Evolutionary conservation across 2,329 filamentous ascomycete species (phyloP).

Genomic region (Colletotrichum eremochloae): DNA sequence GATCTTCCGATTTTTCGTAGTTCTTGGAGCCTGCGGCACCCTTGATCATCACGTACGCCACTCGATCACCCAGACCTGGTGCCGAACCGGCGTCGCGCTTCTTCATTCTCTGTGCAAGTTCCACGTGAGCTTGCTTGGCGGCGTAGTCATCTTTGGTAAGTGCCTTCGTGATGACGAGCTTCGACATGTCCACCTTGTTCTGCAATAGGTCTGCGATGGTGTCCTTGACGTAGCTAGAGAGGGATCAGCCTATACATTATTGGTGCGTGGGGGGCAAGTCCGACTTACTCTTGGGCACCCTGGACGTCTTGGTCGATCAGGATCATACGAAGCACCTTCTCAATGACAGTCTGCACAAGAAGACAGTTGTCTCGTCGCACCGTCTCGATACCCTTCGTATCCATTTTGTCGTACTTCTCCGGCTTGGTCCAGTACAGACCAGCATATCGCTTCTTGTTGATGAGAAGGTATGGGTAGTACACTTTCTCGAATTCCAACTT

Average conservation of each 20-base stretch:
- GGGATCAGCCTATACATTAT: slow-evolving; percentile 40
- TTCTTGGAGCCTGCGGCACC: slow-evolving; percentile 91
- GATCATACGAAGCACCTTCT: slow-evolving; percentile 95
- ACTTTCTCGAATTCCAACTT: slow-evolving; percentile 99
- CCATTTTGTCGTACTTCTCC: slow-evolving; percentile 99
- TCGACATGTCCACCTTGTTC: slow-evolving; percentile 99
- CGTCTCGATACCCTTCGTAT: slow-evolving; percentile 99
- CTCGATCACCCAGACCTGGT: slow-evolving; percentile 91
- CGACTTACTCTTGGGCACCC: slow-evolving; percentile 89
- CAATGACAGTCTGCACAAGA: slow-evolving; percentile 95
- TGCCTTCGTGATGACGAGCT: slow-evolving; percentile 98
- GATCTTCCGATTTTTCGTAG: slow-evolving; percentile 97
- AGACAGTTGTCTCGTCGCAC: slow-evolving; percentile 97
- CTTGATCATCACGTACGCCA: slow-evolving; percentile 98
- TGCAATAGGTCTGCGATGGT: slow-evolving; percentile 95
- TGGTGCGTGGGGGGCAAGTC: slow-evolving; percentile 22
- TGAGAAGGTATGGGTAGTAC: slow-evolving; percentile 96
- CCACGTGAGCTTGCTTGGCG: slow-evolving; percentile 94
- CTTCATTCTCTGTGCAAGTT: slow-evolving; percentile 95
- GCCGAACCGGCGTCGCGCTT: slow-evolving; percentile 97
- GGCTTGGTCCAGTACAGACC: slow-evolving; percentile 98
- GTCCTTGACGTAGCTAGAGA: slow-evolving; percentile 88
- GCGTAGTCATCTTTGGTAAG: slow-evolving; percentile 91
- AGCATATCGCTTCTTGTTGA: slow-evolving; percentile 99
- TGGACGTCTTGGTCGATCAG: slow-evolving; percentile 92